phyloP scores from a whole-genome alignment of 345 rosid species.

The Eutrema japonicum region DNA sequence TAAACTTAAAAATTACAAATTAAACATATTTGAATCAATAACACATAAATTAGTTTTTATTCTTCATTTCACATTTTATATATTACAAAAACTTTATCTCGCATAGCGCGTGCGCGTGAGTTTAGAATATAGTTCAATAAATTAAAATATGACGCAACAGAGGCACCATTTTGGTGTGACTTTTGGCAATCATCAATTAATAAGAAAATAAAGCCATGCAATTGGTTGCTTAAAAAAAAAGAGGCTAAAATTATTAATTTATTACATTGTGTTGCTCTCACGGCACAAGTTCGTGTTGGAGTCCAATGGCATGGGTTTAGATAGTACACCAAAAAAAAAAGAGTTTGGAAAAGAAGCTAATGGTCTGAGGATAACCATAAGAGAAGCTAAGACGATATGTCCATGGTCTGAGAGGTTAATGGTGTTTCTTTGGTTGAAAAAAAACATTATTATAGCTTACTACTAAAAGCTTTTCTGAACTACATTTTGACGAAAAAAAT shows the following conservation, averaged over 20 bases:
- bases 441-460: background rate
- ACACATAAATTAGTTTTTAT: no score
- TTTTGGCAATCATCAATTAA: background rate
- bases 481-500: background rate
- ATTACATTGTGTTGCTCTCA: background rate
- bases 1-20: no score
- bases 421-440: no score
- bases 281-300: background rate
- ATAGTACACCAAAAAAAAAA: background rate
- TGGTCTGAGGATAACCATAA: background rate
- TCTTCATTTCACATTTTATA: no score
- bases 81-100: no score
- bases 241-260: background rate
- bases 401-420: background rate
- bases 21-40: no score
- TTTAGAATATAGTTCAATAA: no score
- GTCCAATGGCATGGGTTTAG: background rate
- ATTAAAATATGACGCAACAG: no score
- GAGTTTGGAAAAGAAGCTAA: background rate
- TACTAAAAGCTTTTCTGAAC: background rate
- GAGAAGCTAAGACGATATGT: background rate
- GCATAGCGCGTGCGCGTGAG: no score
- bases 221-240: no score
- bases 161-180: background rate
- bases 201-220: background rate